phyloP scores from a whole-genome alignment of 164 flowering plant species.

The Stephania yunnanensis region DNA sequence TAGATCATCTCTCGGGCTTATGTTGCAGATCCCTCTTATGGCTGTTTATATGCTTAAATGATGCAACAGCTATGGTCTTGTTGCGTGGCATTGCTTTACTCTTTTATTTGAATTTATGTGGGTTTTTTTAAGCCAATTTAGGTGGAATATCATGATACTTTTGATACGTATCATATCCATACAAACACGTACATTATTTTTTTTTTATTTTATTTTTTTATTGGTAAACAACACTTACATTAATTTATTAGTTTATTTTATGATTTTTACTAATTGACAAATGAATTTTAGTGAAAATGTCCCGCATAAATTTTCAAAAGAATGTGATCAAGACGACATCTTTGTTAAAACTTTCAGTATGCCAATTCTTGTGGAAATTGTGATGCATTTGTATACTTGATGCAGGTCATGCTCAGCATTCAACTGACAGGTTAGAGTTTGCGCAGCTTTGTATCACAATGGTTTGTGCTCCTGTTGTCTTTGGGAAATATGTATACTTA shows the following conservation, averaged over 20 bases:
- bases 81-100: background rate
- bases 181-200: background rate
- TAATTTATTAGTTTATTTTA: background rate
- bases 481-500: constrained; percentile 32
- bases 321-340: background rate
- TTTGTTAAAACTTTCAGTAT: background rate
- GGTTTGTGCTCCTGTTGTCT: constrained; percentile 15
- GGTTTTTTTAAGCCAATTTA: too few species aligned
- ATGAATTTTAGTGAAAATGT: background rate
- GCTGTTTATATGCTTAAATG: background rate
- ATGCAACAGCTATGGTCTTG: background rate
- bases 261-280: background rate
- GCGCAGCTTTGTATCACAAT: constrained; percentile 13
- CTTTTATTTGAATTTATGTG: too few species aligned
- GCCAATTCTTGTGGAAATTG: background rate
- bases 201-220: too few species aligned
- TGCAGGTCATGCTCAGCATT: constrained; percentile 7
- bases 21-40: background rate
- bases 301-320: background rate
- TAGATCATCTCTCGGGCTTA: background rate
- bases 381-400: constrained; percentile 2
- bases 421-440: constrained; percentile 2
- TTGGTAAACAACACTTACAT: background rate
- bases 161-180: too few species aligned
- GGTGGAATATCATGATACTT: background rate